These are phyloP conservation scores for Perkinsus marinus DNA, from an alignment of 169 alveolate species.

Conservation along the genomic window DNA sequence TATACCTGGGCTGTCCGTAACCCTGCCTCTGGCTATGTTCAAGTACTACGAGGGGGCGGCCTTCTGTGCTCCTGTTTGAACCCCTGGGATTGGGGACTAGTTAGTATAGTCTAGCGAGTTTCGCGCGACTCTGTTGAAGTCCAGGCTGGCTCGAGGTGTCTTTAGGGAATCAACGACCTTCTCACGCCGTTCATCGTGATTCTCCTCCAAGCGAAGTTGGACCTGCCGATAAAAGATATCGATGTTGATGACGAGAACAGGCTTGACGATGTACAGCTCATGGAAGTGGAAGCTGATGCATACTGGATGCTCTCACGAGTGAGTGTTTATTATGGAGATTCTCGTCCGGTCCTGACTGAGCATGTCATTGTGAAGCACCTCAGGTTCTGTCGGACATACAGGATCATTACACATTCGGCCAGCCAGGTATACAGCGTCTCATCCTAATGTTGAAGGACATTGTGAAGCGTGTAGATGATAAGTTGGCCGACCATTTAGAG, in stretches of 20 bases:
- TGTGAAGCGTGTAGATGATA: conserved; percentile 68
- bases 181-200: conserved; percentile 57
- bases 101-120: too few relatives aligned
- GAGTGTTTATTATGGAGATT: background rate
- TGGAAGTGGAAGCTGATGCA: conserved; percentile 66
- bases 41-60: conserved; percentile 3
- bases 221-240: conserved; percentile 27
- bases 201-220: conserved; percentile 25
- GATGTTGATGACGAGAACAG: conserved; percentile 34
- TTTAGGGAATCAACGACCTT: conserved; percentile 76
- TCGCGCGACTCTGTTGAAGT: too few relatives aligned
- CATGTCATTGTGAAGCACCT: conserved; percentile 25
- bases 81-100: too few relatives aligned
- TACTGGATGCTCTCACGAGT: conserved; percentile 42
- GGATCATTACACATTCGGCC: conserved; percentile 78
- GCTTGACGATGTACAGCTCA: conserved; percentile 37
- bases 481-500: conserved; percentile 56
- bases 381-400: conserved; percentile 66
- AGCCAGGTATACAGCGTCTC: conserved; percentile 82
- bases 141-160: too few relatives aligned
- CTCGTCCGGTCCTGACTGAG: background rate
- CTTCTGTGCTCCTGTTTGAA: conserved; percentile 1
- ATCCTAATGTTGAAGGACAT: conserved; percentile 67
- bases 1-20: conserved; percentile 77
- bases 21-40: conserved; percentile 87